Evolutionary conservation across 2,329 filamentous ascomycete species (phyloP).

Genomic region (Alternaria arborescens): DNA sequence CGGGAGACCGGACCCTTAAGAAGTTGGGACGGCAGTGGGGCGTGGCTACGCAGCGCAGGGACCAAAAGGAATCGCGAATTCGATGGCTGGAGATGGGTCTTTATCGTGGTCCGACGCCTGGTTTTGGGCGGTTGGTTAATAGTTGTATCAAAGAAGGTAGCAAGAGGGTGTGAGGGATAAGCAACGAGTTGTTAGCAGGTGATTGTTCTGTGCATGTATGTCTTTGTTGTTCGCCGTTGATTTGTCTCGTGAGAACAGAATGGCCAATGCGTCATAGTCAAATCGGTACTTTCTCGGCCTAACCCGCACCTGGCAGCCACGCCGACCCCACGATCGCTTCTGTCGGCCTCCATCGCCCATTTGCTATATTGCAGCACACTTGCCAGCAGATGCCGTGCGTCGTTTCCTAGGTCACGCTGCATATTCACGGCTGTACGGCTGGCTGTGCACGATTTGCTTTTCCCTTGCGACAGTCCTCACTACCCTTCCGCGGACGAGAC

Average conservation of each 20-base stretch:
- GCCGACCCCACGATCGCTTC: conserved; percentile 24
- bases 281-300: conserved; percentile 23
- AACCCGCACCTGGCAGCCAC: conserved; percentile 17
- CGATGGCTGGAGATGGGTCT: conserved; percentile 14
- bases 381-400: conserved; percentile 6
- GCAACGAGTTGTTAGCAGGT: conserved; percentile 28
- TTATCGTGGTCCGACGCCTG: conserved; percentile 11
- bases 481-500: background rate
- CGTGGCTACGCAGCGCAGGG: conserved; percentile 25
- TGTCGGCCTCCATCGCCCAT: conserved; percentile 21
- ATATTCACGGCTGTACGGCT: conserved; percentile 10
- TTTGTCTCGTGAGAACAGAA: conserved; percentile 31
- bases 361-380: conserved; percentile 8
- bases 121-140: conserved; percentile 10
- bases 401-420: conserved; percentile 15
- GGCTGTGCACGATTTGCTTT: conserved; percentile 2
- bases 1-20: conserved; percentile 68
- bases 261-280: conserved; percentile 37
- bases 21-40: conserved; percentile 19
- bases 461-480: background rate
- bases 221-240: conserved; percentile 49
- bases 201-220: conserved; percentile 41
- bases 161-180: conserved; percentile 24
- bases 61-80: conserved; percentile 21
- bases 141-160: conserved; percentile 16